These are phyloP conservation scores for Calonectria montana DNA, from an alignment of 2,329 filamentous ascomycete species.

Conservation along the genomic window DNA sequence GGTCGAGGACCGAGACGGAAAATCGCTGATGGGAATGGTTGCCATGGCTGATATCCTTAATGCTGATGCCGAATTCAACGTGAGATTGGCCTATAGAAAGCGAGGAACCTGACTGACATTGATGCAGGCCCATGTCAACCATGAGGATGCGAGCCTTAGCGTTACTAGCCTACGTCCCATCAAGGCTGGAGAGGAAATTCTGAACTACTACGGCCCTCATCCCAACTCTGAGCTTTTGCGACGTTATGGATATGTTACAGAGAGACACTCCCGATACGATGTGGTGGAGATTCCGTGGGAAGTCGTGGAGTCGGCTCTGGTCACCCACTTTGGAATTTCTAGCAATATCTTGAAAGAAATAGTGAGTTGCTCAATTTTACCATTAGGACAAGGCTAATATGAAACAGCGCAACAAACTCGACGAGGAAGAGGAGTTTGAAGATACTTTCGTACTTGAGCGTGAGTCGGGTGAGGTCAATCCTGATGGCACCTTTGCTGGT, in stretches of 20 bases:
- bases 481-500: slow-evolving; percentile 57
- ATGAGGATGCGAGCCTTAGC: slow-evolving; percentile 67
- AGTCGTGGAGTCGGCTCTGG: slow-evolving; percentile 62
- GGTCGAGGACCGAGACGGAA: slow-evolving; percentile 71
- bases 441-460: slow-evolving; percentile 78
- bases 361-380: slow-evolving; percentile 45
- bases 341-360: slow-evolving; percentile 54
- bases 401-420: slow-evolving; percentile 56
- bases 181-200: slow-evolving; percentile 77
- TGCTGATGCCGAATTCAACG: slow-evolving; percentile 89
- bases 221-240: slow-evolving; percentile 85
- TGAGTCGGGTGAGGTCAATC: slow-evolving; percentile 62
- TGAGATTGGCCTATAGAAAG: slow-evolving; percentile 47
- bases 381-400: slow-evolving; percentile 33
- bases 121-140: slow-evolving; percentile 63
- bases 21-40: slow-evolving; percentile 82
- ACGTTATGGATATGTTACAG: slow-evolving; percentile 88
- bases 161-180: slow-evolving; percentile 80
- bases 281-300: slow-evolving; percentile 81
- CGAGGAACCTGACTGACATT: slow-evolving; percentile 16
- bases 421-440: slow-evolving; percentile 77
- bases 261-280: slow-evolving; percentile 81
- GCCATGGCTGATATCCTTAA: slow-evolving; percentile 92
- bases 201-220: slow-evolving; percentile 90
- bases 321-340: slow-evolving; percentile 51